Percentiles rank a stretch among this genome's conserved stretches.
phyloP scores from a whole-genome alignment of 768 basidiomycete genomes.

The Neoboletus brunneissimus region DNA sequence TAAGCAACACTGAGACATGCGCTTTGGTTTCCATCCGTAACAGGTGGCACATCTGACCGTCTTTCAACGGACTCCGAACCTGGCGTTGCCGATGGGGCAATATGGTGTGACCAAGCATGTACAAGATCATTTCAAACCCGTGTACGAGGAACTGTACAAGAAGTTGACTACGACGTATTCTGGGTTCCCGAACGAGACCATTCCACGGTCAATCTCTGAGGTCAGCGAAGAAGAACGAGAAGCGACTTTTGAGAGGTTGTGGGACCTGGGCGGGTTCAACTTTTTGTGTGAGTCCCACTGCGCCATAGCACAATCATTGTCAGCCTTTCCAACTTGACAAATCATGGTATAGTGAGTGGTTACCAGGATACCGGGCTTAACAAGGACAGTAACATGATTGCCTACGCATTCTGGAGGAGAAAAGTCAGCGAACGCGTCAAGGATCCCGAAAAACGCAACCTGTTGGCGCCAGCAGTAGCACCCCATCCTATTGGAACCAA shows the following conservation, averaged over 20 bases:
- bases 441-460: constrained; percentile 8
- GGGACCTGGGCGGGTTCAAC: constrained; percentile 8
- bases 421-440: constrained; percentile 14
- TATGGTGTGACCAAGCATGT: background rate
- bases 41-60: constrained; percentile 14
- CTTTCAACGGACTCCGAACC: constrained; percentile 16
- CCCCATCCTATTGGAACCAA: constrained; percentile 11
- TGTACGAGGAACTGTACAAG: constrained; percentile 8
- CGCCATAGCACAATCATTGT: no score
- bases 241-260: constrained; percentile 10
- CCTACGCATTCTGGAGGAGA: constrained; percentile 15
- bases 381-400: background rate
- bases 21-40: no score
- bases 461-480: constrained; percentile 14
- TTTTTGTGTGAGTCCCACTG: constrained; percentile 1
- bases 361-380: constrained; percentile 1
- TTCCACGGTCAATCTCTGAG: background rate
- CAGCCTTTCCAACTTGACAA: background rate
- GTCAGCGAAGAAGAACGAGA: constrained; percentile 10
- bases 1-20: background rate
- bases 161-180: background rate
- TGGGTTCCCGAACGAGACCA: background rate
- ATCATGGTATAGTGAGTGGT: background rate
- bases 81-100: constrained; percentile 12
- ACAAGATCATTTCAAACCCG: constrained; percentile 13